phyloP scores from a whole-genome alignment of 495 filamentous ascomycete species.

The Hypoxylon subgilvum region DNA sequence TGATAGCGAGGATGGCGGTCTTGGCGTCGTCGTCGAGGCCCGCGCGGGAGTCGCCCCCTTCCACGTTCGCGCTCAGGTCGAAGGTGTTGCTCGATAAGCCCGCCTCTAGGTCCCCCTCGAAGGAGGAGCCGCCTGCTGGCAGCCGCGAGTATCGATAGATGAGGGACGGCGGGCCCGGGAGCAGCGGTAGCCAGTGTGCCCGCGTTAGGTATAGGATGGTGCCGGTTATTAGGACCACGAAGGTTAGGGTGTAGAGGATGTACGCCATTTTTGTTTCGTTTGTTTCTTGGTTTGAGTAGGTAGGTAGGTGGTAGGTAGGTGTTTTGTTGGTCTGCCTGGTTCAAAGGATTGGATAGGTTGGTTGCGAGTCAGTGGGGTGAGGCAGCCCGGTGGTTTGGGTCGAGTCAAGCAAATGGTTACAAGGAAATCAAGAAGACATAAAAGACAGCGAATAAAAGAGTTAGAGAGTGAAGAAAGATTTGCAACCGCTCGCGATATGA shows the following conservation, averaged over 20 bases:
- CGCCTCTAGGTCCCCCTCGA: slow-evolving; percentile 80
- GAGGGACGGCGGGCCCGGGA: slow-evolving; percentile 67
- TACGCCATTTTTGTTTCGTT: slow-evolving; percentile 63
- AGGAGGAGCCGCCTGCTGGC: slow-evolving; percentile 69
- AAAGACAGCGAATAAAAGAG: slow-evolving; percentile 1
- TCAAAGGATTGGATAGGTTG: neutral
- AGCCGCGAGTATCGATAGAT: slow-evolving; percentile 74
- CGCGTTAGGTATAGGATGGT: slow-evolving; percentile 81
- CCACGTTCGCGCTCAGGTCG: slow-evolving; percentile 78
- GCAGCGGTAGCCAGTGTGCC: slow-evolving; percentile 69
- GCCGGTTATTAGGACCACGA: slow-evolving; percentile 64
- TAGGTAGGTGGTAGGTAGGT: too few species aligned
- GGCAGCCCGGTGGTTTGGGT: slow-evolving; percentile 4
- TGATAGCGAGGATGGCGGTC: slow-evolving; percentile 80
- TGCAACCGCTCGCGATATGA: neutral
- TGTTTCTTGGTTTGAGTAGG: slow-evolving; percentile 2
- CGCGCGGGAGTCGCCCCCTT: slow-evolving; percentile 72
- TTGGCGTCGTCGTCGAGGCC: slow-evolving; percentile 83
- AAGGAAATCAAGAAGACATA: slow-evolving; percentile 3
- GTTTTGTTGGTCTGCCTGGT: neutral
- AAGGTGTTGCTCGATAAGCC: slow-evolving; percentile 83
- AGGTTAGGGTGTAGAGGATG: slow-evolving; percentile 75
- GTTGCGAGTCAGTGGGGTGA: slow-evolving; percentile 12
- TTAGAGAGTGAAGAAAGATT: slow-evolving; percentile 10
- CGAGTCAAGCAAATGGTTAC: neutral